Conservation (phyloP, 192 early-diverging fungal genomes). For the Coemansia sp. region DNA sequence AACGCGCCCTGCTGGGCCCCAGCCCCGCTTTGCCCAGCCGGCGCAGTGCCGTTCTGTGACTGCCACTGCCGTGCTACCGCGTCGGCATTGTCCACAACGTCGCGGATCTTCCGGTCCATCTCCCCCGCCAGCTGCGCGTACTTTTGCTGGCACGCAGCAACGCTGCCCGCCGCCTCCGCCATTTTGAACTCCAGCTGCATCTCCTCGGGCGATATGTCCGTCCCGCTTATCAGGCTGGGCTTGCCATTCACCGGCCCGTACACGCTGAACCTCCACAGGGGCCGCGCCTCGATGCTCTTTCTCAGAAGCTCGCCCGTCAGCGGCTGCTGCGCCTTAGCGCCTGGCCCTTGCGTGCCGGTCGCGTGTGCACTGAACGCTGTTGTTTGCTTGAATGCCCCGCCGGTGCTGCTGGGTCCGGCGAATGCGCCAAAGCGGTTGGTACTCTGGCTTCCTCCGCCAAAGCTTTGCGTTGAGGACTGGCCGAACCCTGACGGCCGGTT, state of each 20-base stretch:
- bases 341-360: neutral
- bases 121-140: conserved; percentile 18
- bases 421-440: conserved; percentile 12
- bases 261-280: conserved; percentile 54
- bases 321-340: neutral
- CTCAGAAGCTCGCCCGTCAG: conserved; percentile 48
- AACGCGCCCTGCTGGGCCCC: neutral
- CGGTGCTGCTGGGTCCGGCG: conserved; percentile 1
- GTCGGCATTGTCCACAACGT: conserved; percentile 13
- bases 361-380: conserved; percentile 1
- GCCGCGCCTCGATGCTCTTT: conserved; percentile 48
- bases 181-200: conserved; percentile 54
- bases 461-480: conserved; percentile 34
- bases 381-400: conserved; percentile 21
- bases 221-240: conserved; percentile 59
- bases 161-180: conserved; percentile 2
- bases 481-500: conserved; percentile 45
- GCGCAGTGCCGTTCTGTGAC: conserved; percentile 10
- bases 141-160: conserved; percentile 24
- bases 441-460: conserved; percentile 33
- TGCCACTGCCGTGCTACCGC: conserved; percentile 24
- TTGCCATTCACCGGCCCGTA: conserved; percentile 61
- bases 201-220: conserved; percentile 66
- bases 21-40: neutral
- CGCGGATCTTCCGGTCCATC: conserved; percentile 12